Percentiles rank a stretch among this genome's conserved stretches.
Evolutionary conservation across 2,329 filamentous ascomycete species (phyloP).

Genomic region (Neofusicoccum umdonicola): DNA sequence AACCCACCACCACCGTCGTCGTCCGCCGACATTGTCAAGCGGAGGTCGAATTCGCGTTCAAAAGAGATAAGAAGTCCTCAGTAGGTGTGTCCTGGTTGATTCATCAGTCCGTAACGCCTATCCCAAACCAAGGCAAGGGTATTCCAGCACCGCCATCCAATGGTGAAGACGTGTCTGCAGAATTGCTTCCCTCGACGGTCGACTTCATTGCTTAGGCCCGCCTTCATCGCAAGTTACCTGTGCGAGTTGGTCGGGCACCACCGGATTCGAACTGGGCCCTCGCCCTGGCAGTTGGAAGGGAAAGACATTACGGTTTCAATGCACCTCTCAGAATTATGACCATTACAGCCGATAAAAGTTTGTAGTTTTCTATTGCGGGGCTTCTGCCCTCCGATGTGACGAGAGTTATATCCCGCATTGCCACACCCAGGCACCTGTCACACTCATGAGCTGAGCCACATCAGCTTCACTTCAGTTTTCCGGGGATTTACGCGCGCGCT

Average conservation of each 20-base stretch:
- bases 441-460: too few relatives aligned
- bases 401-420: too few relatives aligned
- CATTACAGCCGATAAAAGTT: slow-evolving; percentile 11
- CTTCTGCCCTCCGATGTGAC: too few relatives aligned
- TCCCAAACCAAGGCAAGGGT: slow-evolving; percentile 37
- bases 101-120: slow-evolving; percentile 33
- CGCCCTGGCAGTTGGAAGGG: slow-evolving; percentile 10
- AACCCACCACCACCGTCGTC: too few relatives aligned
- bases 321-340: slow-evolving; percentile 19
- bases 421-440: too few relatives aligned
- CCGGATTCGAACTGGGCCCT: slow-evolving; percentile 43
- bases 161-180: slow-evolving; percentile 42
- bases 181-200: slow-evolving; percentile 44
- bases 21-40: too few relatives aligned
- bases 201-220: slow-evolving; percentile 43
- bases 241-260: slow-evolving; percentile 40
- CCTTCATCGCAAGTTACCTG: slow-evolving; percentile 41
- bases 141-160: slow-evolving; percentile 42
- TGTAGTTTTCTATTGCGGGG: too few relatives aligned
- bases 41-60: too few relatives aligned
- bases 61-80: too few relatives aligned
- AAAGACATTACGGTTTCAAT: slow-evolving; percentile 17
- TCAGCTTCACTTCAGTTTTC: too few relatives aligned
- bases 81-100: slow-evolving; percentile 37
- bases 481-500: background rate